Base-by-base conservation (phyloP, 1,139 yeast species). In the Geotrichum reessii region DNA sequence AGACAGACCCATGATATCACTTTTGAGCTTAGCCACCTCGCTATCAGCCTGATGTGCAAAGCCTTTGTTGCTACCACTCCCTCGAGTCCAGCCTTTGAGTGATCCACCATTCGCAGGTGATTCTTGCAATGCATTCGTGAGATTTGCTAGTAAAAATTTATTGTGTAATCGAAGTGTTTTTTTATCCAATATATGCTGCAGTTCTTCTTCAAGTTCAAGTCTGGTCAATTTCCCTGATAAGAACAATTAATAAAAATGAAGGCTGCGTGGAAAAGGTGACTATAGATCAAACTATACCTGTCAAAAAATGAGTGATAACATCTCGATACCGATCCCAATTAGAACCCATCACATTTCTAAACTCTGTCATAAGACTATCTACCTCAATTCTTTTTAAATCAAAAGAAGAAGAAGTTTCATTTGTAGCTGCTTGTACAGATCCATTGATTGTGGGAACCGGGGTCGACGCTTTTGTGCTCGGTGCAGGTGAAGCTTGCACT, bases 281-380 rank as follows among this genome's bases (percentile, higher is more conserved):
- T 7, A 8, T 37, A 37, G 19, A 37, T 37, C 7, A 17, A 37
- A 3, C 22, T 17, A 17, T 64, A 44, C 96, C 97, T 55, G 88
- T 81, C 47, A 92, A 77, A 66, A 89, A 92, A 57, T 82, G 75
- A 61, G 95, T 84, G 46, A 92, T 78, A 7, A 89, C 79, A 62
- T 86, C 88, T 63, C 95, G 93, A 71, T 92, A 92, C 61, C 81
- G 81, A 64, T 87, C 93, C 99, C 99, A 92, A 62, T 82, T 80
- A 11, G 74, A 75, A 0, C 97, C 97, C 60, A 92, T 72, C 61
- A 80, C 77, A 58, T 78, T 78, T 63, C 88, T 93, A 63, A 92
- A 82, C 61, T 87, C 92, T 53, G 82, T 78, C 69, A 92, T 89
- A 62, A 90, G 77, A 1, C 76, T 72, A 65, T 88, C 95, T 31